Percentiles rank a stretch among this genome's conserved stretches.
Conservation (phyloP, 208 protist species). For the Crithidia fasciculata region DNA sequence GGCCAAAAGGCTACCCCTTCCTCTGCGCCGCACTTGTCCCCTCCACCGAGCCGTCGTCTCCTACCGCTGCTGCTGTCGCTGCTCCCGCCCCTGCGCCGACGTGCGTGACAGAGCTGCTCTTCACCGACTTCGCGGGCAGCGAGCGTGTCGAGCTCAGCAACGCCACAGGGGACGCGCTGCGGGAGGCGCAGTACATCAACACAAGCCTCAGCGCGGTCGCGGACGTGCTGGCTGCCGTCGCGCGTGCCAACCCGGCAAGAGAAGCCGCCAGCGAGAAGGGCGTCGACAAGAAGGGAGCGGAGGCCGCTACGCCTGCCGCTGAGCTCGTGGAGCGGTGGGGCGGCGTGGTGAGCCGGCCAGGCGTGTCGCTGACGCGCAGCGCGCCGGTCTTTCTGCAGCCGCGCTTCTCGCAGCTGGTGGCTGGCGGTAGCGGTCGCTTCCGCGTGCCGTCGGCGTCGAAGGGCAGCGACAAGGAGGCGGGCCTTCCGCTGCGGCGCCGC, state of each 20-base stretch:
- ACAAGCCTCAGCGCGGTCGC: slow-evolving; percentile 38
- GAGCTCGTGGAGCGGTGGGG: slow-evolving; percentile 42
- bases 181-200: slow-evolving; percentile 67
- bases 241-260: slow-evolving; percentile 20
- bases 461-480: slow-evolving; percentile 1
- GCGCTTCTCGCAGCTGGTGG: slow-evolving; percentile 14
- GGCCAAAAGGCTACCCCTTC: slow-evolving; percentile 34
- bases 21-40: slow-evolving; percentile 13
- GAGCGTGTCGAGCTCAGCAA: slow-evolving; percentile 47
- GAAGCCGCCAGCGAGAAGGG: not conserved
- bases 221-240: slow-evolving; percentile 39
- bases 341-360: slow-evolving; percentile 22
- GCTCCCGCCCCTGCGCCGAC: slow-evolving; percentile 17
- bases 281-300: not conserved
- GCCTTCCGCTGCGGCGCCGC: slow-evolving; percentile 29
- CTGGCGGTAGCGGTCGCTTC: slow-evolving; percentile 12
- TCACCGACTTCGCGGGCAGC: slow-evolving; percentile 79
- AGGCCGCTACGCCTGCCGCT: slow-evolving; percentile 1
- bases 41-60: not conserved
- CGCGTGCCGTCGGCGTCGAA: not conserved
- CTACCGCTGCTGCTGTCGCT: not conserved
- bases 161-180: slow-evolving; percentile 31
- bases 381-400: slow-evolving; percentile 35
- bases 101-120: slow-evolving; percentile 38
- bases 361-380: slow-evolving; percentile 28